Percentiles rank a stretch among this genome's conserved stretches.
These are phyloP conservation scores for Rhododendron simsii DNA, from an alignment of 148 eudicot species.

Conservation along the genomic window DNA sequence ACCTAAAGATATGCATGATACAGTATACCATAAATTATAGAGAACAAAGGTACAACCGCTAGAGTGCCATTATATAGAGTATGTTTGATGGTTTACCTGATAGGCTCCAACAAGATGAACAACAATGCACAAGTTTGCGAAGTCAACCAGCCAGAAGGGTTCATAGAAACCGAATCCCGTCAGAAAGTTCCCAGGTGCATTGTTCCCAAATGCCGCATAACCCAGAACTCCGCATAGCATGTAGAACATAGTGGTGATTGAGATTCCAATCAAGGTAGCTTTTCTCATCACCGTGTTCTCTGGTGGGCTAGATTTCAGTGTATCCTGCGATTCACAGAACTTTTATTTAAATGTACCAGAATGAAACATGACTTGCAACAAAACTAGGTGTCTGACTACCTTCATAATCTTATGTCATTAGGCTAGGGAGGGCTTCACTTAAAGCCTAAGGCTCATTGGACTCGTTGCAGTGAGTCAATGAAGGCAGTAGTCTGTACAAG, in stretches of 20 bases:
- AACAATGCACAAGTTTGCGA: constrained; percentile 56
- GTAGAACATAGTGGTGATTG: constrained; percentile 51
- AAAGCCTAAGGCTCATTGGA: background rate
- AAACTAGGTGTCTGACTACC: background rate
- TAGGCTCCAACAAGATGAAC: constrained; percentile 69
- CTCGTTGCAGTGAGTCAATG: background rate
- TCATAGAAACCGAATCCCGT: constrained; percentile 71
- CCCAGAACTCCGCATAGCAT: constrained; percentile 57
- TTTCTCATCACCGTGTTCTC: constrained; percentile 60
- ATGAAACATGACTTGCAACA: background rate
- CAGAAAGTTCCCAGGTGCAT: constrained; percentile 61
- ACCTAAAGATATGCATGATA: constrained; percentile 27
- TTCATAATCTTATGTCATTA: background rate
- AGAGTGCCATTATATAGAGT: background rate
- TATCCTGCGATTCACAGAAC: constrained; percentile 37
- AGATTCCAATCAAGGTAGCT: constrained; percentile 38
- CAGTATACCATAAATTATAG: background rate
- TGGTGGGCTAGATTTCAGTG: constrained; percentile 43
- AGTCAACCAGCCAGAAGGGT: constrained; percentile 74
- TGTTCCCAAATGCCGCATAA: constrained; percentile 79
- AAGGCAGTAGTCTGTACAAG: background rate
- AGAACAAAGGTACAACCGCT: background rate
- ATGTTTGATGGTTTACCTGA: constrained; percentile 40
- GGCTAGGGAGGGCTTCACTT: background rate
- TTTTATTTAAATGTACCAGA: background rate